Base-by-base conservation (phyloP, 2,329 filamentous ascomycete genomes). In the Aureobasidium sp. region DNA sequence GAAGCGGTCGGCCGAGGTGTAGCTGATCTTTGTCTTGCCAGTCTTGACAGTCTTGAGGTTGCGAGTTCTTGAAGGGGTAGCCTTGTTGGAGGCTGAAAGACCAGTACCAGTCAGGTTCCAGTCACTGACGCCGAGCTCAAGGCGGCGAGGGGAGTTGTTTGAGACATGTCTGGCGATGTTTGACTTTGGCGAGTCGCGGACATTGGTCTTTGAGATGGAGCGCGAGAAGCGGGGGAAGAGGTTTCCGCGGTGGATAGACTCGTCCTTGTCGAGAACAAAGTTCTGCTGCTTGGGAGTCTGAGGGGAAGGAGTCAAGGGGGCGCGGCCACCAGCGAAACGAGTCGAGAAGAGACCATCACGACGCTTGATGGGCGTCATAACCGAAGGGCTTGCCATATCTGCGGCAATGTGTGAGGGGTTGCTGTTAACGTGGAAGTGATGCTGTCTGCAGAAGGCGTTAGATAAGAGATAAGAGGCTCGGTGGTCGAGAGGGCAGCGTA, bases 301-400 rank as follows among this genome's bases (percentile, higher is more conserved):
- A 62, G 94, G 94, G 62, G 93, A 97, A 36, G 94, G 93, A 4
- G 93, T 97, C 73, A 99, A 80, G 69, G 94, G 92, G 82, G 96
- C 92, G 65, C 94, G 90, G 74, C 92, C 91, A 78, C 93, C 92
- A 76, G 92, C 94, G 74, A 92, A 94, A 75, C 91, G 91, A 68
- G 90, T 85, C 68, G 88, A 91, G 81, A 97, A 97, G 71, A 97
- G 84, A 63, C 91, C 91, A 78, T 89, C 86, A 77, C 96, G 93
- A 82, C 90, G 94, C 83, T 97, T 97, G 74, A 94, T 82, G 64
- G 94, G 94, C 64, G 94, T 97, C 71, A 91, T 89, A 76, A 97
- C 85, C 73, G 85, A 80, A 75, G 84, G 79, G 75, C 87, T 89
- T 74, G 93, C 91, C 93, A 97, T 97, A 54, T 54, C 50, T 54